Base-by-base conservation (phyloP, 2,329 filamentous ascomycete species). In the Cladosporium sp. region DNA sequence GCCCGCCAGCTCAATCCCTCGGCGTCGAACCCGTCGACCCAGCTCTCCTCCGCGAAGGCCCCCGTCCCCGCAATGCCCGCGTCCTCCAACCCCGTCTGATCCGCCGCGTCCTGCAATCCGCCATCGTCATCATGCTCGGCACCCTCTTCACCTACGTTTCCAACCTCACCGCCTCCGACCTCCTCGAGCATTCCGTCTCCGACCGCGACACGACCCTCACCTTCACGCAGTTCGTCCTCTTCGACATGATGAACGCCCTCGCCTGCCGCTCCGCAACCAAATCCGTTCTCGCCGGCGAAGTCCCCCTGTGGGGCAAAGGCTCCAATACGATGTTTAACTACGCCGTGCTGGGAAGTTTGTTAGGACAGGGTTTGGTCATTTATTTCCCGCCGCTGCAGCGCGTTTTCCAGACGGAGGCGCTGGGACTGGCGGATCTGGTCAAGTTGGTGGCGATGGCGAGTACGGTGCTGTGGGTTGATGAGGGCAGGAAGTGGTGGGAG, bases 211-310 rank as follows among this genome's bases (percentile, higher is more conserved):
- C 95, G 1, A 99, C 95, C 70, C 97, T 99, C 91, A 98, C 95
- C 0, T 99, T 99, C 77, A 99, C 95, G 6, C 97, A 93, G 80
- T 99, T 99, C 76, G 95, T 99, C 55, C 87, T 99, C 64, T 99
- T 98, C 79, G 95, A 99, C 83, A 99, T 99, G 95, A 97, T 98
- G 84, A 98, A 99, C 79, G 95, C 95, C 1, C 84, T 99, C 26
- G 90, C 92, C 18, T 99, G 95, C 80, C 92, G 95, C 58, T 96
- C 91, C 8, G 93, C 97, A 76, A 88, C 87, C 69, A 98, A 98
- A 78, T 96, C 92, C 12, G 84, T 99, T 5, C 85, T 99, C 3
- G 86, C 90, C 30, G 94, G 95, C 49, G 93, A 99, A 76, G 85
- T 79, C 7, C 71, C 71, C 2, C 66, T 79, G 0, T 79, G 96